Evolutionary conservation across 179 eudicot species (phyloP), one percentile per base, ranked within the genome.

Genomic region (Camellia oleifera): DNA sequence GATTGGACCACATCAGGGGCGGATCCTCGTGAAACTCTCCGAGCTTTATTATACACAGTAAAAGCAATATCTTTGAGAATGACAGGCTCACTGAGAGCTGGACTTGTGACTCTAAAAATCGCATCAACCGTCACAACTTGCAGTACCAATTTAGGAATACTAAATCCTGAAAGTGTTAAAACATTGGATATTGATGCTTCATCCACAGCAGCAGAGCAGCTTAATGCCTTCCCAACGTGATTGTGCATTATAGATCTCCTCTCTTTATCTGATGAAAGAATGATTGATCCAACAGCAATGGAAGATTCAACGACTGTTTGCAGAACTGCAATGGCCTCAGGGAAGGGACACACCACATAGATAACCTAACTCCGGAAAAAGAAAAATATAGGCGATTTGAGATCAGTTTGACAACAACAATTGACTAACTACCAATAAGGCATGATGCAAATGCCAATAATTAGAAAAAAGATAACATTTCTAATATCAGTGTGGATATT

Each of bases 311-410:
- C 85, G 62, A 96, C 84, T 42, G 99, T 96, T 82, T 85, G 92
- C 68, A 96, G 90, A 84, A 93, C 89, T 72, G 99, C 92, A 82
- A 79, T 79, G 52, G 95, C 97, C 80, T 96, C 98, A 20, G 99
- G 97, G 81, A 96, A 96, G 74, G 99, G 99, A 82, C 99, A 96
- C 46, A 96, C 98, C 68, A 96, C 91, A 88, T 96, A 96, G 78
- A 96, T 87, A 71, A 96, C 98, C 99, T 96, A 90, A 81, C 77
- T 62, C 62, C 72, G 40, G 80, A 65, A 73, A 75, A 32, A 7
- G 44, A 77, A 63, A 57, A 61, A 45, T 6, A 26, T 70, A n/a
- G 17, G 65, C 14, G 26, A 61, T 32, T 53, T 20, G 23, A 69
- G 54, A 79, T 61, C 69, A 57, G 8, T 69, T 12, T 42, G 20